Conservation (phyloP, 352 stramenopile species). For the Peronospora farinosa region DNA sequence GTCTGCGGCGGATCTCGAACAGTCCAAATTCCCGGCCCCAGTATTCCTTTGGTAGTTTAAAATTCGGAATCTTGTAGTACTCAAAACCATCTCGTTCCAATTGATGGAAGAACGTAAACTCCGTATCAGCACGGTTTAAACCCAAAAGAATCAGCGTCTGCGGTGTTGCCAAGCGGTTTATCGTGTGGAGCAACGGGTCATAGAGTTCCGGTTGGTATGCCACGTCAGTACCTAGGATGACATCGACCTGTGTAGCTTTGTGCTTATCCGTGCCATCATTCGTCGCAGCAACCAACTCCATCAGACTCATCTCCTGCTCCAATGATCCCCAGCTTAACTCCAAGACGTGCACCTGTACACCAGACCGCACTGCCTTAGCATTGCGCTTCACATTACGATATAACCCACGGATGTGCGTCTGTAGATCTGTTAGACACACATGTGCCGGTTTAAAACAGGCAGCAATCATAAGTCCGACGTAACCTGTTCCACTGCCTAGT, state of each 20-base stretch:
- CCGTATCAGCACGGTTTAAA: constrained; percentile 67
- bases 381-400: constrained; percentile 58
- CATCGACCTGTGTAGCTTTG: constrained; percentile 37
- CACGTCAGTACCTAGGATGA: constrained; percentile 79
- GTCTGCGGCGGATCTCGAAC: constrained; percentile 54
- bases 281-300: constrained; percentile 27
- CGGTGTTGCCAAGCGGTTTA: constrained; percentile 36
- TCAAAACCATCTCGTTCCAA: constrained; percentile 66
- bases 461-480: constrained; percentile 60
- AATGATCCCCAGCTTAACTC: constrained; percentile 55
- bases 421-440: constrained; percentile 66
- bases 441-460: constrained; percentile 50
- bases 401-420: constrained; percentile 49
- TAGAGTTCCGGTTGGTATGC: constrained; percentile 73
- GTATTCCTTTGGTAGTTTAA: constrained; percentile 44
- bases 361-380: constrained; percentile 13
- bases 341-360: constrained; percentile 42
- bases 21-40: constrained; percentile 75
- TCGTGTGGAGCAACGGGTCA: constrained; percentile 61
- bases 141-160: constrained; percentile 62
- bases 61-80: constrained; percentile 78
- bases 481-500: constrained; percentile 72
- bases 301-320: constrained; percentile 39
- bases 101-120: constrained; percentile 54
- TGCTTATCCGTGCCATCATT: not conserved